Percentiles rank a stretch among this genome's conserved stretches.
Evolutionary conservation across 1,284 basidiomycete species (phyloP).

Genomic region (Phellopilus nigrolimitatus): DNA sequence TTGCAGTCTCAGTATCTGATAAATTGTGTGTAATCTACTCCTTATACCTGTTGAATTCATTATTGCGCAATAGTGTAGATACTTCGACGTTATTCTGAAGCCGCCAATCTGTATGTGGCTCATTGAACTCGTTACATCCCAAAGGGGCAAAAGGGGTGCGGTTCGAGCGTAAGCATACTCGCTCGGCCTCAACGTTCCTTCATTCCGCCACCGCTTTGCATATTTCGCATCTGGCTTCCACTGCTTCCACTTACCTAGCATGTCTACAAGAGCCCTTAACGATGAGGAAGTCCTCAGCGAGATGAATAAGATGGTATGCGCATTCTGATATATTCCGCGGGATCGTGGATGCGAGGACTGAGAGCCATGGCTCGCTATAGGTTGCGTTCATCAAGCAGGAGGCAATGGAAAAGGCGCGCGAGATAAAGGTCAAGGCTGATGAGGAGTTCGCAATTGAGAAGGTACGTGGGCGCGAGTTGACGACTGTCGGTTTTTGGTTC

Average conservation of each 20-base stretch:
- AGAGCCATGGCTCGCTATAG: constrained; percentile 45
- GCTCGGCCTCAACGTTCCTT: too few relatives aligned
- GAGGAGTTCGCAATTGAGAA: constrained; percentile 98
- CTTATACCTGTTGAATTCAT: too few relatives aligned
- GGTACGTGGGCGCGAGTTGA: constrained; percentile 38
- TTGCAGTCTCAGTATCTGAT: too few relatives aligned
- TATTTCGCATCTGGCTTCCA: neutral
- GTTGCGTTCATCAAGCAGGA: constrained; percentile 97
- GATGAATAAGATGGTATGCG: constrained; percentile 99
- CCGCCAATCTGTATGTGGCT: too few relatives aligned
- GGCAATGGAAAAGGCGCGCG: constrained; percentile 92
- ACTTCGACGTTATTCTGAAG: too few relatives aligned
- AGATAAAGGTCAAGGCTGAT: constrained; percentile 94
- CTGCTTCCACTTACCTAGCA: constrained; percentile 27
- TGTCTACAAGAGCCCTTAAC: constrained; percentile 73
- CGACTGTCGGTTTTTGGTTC: neutral
- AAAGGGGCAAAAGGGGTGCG: too few relatives aligned
- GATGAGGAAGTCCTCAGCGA: constrained; percentile 95
- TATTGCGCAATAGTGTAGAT: too few relatives aligned
- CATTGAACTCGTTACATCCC: too few relatives aligned
- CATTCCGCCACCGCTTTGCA: too few relatives aligned
- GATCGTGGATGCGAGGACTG: neutral
- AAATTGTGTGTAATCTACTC: too few relatives aligned
- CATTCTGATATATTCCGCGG: too few relatives aligned
- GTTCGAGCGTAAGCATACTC: too few relatives aligned